phyloP scores from a whole-genome alignment of 139 green algal species.

The Zygnema cylindricum region DNA sequence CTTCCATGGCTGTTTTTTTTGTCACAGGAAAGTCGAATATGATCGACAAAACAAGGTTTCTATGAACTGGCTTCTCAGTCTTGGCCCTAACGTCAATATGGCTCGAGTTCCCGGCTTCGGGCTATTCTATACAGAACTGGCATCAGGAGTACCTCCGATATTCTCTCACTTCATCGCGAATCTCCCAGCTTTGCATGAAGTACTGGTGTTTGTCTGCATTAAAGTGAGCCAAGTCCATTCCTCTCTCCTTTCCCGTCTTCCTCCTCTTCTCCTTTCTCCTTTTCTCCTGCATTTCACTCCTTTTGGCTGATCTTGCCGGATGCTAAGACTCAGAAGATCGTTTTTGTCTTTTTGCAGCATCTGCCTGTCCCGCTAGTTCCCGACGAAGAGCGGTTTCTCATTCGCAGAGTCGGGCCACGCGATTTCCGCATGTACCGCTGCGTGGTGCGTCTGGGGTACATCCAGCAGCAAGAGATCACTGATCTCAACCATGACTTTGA shows the following conservation, averaged over 20 bases:
- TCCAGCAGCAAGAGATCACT: not conserved
- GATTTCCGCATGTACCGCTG: conserved; percentile 19
- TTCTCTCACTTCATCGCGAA: conserved; percentile 43
- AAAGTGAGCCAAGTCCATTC: not conserved
- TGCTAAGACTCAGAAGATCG: too few relatives aligned
- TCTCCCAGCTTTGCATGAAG: conserved; percentile 29
- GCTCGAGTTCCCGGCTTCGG: conserved; percentile 23
- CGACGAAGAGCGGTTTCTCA: conserved; percentile 6
- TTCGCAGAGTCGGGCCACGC: not conserved
- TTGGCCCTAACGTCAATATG: not conserved
- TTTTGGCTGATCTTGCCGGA: too few relatives aligned
- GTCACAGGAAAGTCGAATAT: not conserved
- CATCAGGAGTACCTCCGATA: conserved; percentile 12
- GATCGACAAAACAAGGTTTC: not conserved
- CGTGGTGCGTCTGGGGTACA: not conserved
- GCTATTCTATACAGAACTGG: conserved; percentile 34
- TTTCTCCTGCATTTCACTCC: not conserved
- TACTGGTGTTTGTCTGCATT: conserved; percentile 10
- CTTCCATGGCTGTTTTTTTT: not conserved
- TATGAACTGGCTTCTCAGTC: not conserved
- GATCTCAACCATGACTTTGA: not conserved
- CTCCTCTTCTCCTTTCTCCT: not conserved
- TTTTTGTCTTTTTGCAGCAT: conserved; percentile 10
- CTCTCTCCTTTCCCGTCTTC: not conserved
- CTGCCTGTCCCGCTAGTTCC: not conserved